Base-by-base conservation (phyloP, 164 flowering plant species). In the Sextonia rubra region DNA sequence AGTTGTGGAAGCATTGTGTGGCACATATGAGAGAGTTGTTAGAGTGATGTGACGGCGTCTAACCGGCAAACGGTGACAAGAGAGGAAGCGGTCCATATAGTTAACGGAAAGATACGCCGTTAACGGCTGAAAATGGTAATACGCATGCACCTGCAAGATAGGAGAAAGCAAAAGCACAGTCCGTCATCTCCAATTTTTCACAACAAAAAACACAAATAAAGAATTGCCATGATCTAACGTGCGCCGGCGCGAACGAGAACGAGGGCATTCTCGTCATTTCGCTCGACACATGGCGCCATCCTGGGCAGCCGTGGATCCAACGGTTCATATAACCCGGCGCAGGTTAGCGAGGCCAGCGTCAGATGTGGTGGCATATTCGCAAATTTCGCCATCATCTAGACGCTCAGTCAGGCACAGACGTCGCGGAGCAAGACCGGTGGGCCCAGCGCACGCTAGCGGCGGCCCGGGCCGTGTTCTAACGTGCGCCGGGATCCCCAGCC, bases 91-190 rank as follows among this genome's bases (percentile, higher is more conserved):
- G 76, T 94, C 99, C 82, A 92, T 61, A 79, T 94, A 94, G 85
- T 88, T 92, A 73, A 92, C 93, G 80, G 99, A 78, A 68, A 94
- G 93, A 79, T 91, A 92, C 77, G 98, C 95, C 80, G 99, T 94
- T 67, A 92, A 70, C 24, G 97, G 92, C 83, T 87, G 92, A 73
- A 94, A 94, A 27, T 86, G 79, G 70, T 83, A 87, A 75, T 73
- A 85, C 11, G 85, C 78, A 69, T 89, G 89, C 66, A 91, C 97
- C 99, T 94, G 88, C 78, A 76, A 58, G 22, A n/a, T 65, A 18
- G 12, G 7, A 71, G 7, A 29, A 18, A 18, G 4, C 22, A 23
- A 60, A 26, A 32, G n/a, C 49, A 47, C 11, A 47, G 47, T 9
- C 66, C 4, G 20, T 15, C 58, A 52, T 70, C 56, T 26, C 14